Conservation (phyloP, 225 moss, liverwort and hornwort genomes). For the Pleurozium schreberi region DNA sequence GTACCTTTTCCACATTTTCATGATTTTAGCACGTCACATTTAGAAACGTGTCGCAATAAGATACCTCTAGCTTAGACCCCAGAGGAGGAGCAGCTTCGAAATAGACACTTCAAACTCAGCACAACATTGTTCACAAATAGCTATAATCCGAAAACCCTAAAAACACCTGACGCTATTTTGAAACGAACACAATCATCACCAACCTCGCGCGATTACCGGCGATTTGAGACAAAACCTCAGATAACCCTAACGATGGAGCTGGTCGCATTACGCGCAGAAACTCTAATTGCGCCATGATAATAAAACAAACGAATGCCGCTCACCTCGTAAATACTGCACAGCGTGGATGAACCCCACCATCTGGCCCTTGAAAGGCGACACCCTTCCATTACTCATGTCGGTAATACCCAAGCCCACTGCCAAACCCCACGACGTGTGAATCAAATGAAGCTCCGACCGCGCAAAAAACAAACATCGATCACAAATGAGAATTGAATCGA, state of each 20-base stretch:
- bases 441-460: not conserved
- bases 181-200: not conserved
- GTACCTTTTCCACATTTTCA: not conserved
- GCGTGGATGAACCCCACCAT: slow-evolving; percentile 42
- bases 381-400: slow-evolving; percentile 24
- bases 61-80: not conserved
- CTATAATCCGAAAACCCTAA: not conserved
- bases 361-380: slow-evolving; percentile 30
- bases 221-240: not conserved
- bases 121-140: not conserved
- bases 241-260: not conserved
- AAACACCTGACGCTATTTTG: no score
- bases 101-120: not conserved
- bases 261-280: not conserved
- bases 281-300: not conserved
- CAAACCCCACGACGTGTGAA: not conserved
- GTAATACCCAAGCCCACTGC: slow-evolving; percentile 40
- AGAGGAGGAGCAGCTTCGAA: not conserved
- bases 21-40: not conserved
- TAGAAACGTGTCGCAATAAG: not conserved
- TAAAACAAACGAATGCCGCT: not conserved
- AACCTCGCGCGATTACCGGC: not conserved
- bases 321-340: slow-evolving; percentile 43
- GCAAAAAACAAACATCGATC: not conserved
- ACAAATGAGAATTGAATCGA: not conserved